A percentile compares a stretch with the other conserved stretches of the same genome.
These are phyloP conservation scores for Naganishia cerealis DNA, from an alignment of 1,284 basidiomycete genomes.

Conservation along the genomic window DNA sequence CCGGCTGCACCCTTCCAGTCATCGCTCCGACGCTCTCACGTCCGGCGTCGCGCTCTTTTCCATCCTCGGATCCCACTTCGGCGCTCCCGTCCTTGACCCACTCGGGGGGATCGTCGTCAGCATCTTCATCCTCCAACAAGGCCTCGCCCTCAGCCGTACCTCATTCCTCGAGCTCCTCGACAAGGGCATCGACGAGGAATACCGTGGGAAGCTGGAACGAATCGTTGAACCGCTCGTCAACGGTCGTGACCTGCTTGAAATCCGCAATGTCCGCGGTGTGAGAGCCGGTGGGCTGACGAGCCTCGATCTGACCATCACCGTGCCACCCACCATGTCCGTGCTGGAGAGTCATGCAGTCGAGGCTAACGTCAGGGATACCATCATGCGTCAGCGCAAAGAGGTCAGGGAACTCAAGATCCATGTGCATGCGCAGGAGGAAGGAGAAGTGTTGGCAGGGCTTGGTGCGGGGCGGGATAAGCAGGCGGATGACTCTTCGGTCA, in stretches of 20 bases:
- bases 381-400: slow-evolving; percentile 67
- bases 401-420: slow-evolving; percentile 76
- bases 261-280: slow-evolving; percentile 70
- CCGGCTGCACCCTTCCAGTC: slow-evolving; percentile 60
- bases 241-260: slow-evolving; percentile 57
- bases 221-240: slow-evolving; percentile 63
- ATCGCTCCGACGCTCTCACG: slow-evolving; percentile 90
- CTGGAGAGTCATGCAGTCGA: slow-evolving; percentile 64
- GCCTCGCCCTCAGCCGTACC: slow-evolving; percentile 67
- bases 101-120: slow-evolving; percentile 90
- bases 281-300: slow-evolving; percentile 63
- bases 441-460: slow-evolving; percentile 22
- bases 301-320: slow-evolving; percentile 61
- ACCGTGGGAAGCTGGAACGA: slow-evolving; percentile 60
- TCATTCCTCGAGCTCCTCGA: slow-evolving; percentile 84
- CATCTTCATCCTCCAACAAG: slow-evolving; percentile 82
- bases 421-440: slow-evolving; percentile 56
- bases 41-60: slow-evolving; percentile 82
- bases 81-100: slow-evolving; percentile 83
- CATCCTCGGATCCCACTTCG: slow-evolving; percentile 79
- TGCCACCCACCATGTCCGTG: slow-evolving; percentile 65
- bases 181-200: slow-evolving; percentile 68
- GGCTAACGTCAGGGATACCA: slow-evolving; percentile 61
- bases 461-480: slow-evolving; percentile 43
- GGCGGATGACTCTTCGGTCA: slow-evolving; percentile 37